Percentiles rank a stretch among this genome's conserved stretches.
phyloP scores from a whole-genome alignment of 2,329 filamentous ascomycete genomes.

The Blumeria hordei region DNA sequence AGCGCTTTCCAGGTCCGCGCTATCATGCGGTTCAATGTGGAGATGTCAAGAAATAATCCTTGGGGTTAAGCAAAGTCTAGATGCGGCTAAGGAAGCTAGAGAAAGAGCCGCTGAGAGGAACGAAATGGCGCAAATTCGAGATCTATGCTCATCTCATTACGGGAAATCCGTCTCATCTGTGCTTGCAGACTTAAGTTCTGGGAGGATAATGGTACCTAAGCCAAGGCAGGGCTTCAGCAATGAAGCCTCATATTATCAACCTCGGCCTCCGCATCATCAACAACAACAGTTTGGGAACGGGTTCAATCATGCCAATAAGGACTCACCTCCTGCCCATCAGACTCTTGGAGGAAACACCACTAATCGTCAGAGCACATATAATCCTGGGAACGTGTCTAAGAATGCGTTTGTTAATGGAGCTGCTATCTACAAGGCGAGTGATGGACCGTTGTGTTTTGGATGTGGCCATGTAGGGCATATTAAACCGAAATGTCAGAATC shows the following conservation, averaged over 20 bases:
- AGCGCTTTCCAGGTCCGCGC: not conserved
- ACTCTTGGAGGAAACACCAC: not conserved
- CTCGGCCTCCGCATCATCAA: not conserved
- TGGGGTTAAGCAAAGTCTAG: not conserved
- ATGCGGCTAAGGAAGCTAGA: not conserved
- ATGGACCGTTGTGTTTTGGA: not conserved
- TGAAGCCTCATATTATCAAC: not conserved
- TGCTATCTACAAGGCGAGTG: not conserved
- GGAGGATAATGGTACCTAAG: not conserved
- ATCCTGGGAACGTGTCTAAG: not conserved
- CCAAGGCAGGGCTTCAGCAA: not conserved
- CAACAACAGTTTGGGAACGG: not conserved
- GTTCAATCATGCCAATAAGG: not conserved
- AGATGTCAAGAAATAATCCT: not conserved
- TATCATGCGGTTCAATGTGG: not conserved
- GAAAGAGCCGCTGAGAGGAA: not conserved
- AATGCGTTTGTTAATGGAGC: conserved; percentile 1
- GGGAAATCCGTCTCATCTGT: not conserved
- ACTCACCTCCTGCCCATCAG: not conserved
- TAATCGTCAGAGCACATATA: not conserved
- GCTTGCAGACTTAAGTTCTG: not conserved
- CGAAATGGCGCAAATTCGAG: not conserved
- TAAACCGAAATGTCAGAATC: not conserved
- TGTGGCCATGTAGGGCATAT: not conserved
- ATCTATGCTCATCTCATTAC: not conserved